A percentile compares a stretch with the other conserved stretches of the same genome.
Conservation (phyloP, 2,329 filamentous ascomycete genomes). For the Passalora sequoiae region DNA sequence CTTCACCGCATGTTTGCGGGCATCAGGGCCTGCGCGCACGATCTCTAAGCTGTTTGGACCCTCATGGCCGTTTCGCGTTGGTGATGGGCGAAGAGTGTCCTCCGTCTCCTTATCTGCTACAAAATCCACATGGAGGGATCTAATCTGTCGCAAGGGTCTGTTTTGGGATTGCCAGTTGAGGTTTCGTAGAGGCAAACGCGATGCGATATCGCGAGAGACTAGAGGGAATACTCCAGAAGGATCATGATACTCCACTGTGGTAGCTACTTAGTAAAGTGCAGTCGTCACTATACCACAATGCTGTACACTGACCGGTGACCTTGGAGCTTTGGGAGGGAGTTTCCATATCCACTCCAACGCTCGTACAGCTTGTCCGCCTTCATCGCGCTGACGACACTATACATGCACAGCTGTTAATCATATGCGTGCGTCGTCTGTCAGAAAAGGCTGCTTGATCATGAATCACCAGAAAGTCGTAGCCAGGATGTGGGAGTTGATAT, state of each 20-base stretch:
- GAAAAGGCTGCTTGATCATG: too few species aligned
- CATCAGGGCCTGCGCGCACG: conserved; percentile 32
- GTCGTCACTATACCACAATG: conserved; percentile 1
- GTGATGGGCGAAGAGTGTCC: conserved; percentile 19
- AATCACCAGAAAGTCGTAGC: too few species aligned
- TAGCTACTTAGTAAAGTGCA: conserved; percentile 9
- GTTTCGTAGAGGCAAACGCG: conserved; percentile 79
- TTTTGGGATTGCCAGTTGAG: conserved; percentile 96
- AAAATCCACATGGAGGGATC: conserved; percentile 84
- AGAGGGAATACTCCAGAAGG: conserved; percentile 82
- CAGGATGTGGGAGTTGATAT: too few species aligned
- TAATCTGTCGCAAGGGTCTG: conserved; percentile 86
- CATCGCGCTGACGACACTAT: conserved; percentile 26
- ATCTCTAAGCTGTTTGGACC: conserved; percentile 41
- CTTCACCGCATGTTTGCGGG: conserved; percentile 34
- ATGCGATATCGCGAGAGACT: conserved; percentile 68
- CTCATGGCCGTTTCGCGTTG: conserved; percentile 19
- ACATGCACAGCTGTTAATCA: not conserved
- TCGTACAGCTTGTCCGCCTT: conserved; percentile 17
- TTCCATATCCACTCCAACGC: conserved; percentile 30
- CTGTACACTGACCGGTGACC: conserved; percentile 41
- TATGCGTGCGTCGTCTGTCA: not conserved
- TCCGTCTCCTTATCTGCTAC: conserved; percentile 46
- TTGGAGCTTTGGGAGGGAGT: conserved; percentile 43
- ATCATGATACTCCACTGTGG: conserved; percentile 88